Percentiles rank a stretch among this genome's conserved stretches.
phyloP scores from a whole-genome alignment of 2,329 filamentous ascomycete genomes.

The Lecanoromycetidae sp. region DNA sequence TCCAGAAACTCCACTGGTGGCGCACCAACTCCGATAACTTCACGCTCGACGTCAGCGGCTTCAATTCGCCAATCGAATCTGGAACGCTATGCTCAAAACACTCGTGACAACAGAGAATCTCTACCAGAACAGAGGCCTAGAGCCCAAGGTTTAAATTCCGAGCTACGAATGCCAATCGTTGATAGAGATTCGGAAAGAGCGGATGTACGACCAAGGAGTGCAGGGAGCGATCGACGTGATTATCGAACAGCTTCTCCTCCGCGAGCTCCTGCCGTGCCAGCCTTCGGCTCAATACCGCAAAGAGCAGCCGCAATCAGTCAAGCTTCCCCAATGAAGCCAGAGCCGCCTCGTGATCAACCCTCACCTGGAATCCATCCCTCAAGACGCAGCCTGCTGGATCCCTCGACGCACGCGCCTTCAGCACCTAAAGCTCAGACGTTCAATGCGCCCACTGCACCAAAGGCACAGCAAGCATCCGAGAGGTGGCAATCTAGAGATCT shows the following conservation, averaged over 20 bases:
- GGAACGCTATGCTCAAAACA: constrained; percentile 13
- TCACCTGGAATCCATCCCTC: constrained; percentile 11
- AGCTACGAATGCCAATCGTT: neutral
- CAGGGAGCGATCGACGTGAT: constrained; percentile 34
- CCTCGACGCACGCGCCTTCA: constrained; percentile 6
- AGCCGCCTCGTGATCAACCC: constrained; percentile 2
- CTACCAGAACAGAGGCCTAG: constrained; percentile 1
- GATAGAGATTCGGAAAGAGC: constrained; percentile 24
- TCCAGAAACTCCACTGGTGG: constrained; percentile 16
- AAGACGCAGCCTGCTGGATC: constrained; percentile 9
- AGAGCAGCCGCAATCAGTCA: constrained; percentile 2
- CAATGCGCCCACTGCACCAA: constrained; percentile 15
- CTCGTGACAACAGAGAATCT: neutral
- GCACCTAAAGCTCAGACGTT: constrained; percentile 8
- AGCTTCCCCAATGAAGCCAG: constrained; percentile 9
- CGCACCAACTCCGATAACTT: constrained; percentile 9
- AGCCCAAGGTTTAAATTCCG: neutral
- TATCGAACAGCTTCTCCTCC: constrained; percentile 37
- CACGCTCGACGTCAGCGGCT: constrained; percentile 14
- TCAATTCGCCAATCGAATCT: constrained; percentile 4
- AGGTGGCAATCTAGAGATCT: constrained; percentile 2
- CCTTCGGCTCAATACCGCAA: constrained; percentile 32
- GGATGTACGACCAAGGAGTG: constrained; percentile 23
- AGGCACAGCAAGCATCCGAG: constrained; percentile 12
- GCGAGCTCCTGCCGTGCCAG: constrained; percentile 38